phyloP scores from a whole-genome alignment of 2,329 filamentous ascomycete species.

The Pseudogymnoascus pannorum region DNA sequence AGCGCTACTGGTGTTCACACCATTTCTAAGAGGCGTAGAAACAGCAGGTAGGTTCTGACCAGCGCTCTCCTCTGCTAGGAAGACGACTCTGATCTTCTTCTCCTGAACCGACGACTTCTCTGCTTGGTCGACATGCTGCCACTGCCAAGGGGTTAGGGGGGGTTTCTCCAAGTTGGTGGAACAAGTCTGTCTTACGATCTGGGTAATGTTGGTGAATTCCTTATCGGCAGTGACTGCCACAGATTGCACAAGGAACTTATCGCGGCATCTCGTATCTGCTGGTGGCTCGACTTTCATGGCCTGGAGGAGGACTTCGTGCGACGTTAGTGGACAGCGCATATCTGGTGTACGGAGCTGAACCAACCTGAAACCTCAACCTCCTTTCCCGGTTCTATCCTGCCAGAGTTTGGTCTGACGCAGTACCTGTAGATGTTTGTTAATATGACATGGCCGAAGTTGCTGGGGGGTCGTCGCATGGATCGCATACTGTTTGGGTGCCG shows the following conservation, averaged over 20 bases:
- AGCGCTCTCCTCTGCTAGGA: conserved; percentile 57
- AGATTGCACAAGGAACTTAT: conserved; percentile 97
- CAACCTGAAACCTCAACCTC: conserved; percentile 89
- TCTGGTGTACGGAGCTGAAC: conserved; percentile 22
- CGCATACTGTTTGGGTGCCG: conserved; percentile 92
- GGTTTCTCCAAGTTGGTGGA: not conserved
- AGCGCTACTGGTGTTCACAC: conserved; percentile 20
- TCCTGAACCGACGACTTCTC: conserved; percentile 77
- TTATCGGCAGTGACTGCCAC: conserved; percentile 76
- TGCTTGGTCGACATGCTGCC: conserved; percentile 64
- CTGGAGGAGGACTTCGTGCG: conserved; percentile 72
- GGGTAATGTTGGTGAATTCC: conserved; percentile 71
- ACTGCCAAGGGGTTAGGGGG: conserved; percentile 32
- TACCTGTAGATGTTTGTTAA: conserved; percentile 55
- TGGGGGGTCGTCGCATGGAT: conserved; percentile 17
- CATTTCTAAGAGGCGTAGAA: conserved; percentile 25
- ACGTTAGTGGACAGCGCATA: conserved; percentile 22
- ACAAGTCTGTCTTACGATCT: conserved; percentile 57
- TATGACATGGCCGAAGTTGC: conserved; percentile 15
- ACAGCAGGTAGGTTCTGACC: conserved; percentile 8
- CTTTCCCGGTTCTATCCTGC: conserved; percentile 83
- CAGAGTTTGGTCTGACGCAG: conserved; percentile 94
- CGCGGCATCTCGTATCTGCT: conserved; percentile 78
- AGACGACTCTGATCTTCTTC: conserved; percentile 90
- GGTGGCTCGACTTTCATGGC: conserved; percentile 96